phyloP scores from a whole-genome alignment of 2,329 filamentous ascomycete species.

The Ophiostoma novo-ulmi region DNA sequence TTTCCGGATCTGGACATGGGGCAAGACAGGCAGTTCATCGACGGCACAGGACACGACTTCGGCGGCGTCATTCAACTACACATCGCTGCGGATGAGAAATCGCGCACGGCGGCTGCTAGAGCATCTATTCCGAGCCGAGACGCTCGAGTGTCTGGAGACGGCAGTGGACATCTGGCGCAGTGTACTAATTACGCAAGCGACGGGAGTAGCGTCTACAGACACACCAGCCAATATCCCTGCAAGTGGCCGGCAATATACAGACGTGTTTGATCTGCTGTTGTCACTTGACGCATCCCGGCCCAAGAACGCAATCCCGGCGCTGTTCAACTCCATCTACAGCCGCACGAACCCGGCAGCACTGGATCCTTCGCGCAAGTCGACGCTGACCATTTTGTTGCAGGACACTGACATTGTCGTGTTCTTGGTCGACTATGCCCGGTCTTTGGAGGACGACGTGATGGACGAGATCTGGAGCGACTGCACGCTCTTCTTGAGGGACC shows the following conservation, averaged over 20 bases:
- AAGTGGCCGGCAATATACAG: conserved; percentile 29
- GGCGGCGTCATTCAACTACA: conserved; percentile 80
- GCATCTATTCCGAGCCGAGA: conserved; percentile 87
- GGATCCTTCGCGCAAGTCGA: conserved; percentile 76
- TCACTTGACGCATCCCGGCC: conserved; percentile 87
- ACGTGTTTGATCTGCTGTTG: conserved; percentile 80
- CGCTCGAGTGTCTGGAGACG: conserved; percentile 88
- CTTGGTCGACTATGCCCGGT: conserved; percentile 80
- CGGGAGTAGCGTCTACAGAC: conserved; percentile 39
- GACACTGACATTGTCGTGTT: conserved; percentile 84
- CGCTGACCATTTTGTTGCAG: conserved; percentile 75
- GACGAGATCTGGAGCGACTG: conserved; percentile 98
- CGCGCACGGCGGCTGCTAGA: conserved; percentile 82
- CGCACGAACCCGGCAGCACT: conserved; percentile 79
- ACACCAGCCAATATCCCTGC: neutral
- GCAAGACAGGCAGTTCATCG: conserved; percentile 17
- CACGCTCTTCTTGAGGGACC: conserved; percentile 80
- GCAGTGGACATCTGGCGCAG: conserved; percentile 77
- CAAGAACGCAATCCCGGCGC: conserved; percentile 83
- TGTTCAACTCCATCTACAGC: conserved; percentile 95
- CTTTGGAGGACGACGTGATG: conserved; percentile 92
- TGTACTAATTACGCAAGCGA: conserved; percentile 35
- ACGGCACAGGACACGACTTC: conserved; percentile 53
- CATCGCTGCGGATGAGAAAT: conserved; percentile 84
- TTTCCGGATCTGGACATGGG: conserved; percentile 88